Evolutionary conservation across 2,329 filamentous ascomycete genomes (phyloP), one percentile per base, ranked within the genome.

Genomic region (Mariannaea elegans): DNA sequence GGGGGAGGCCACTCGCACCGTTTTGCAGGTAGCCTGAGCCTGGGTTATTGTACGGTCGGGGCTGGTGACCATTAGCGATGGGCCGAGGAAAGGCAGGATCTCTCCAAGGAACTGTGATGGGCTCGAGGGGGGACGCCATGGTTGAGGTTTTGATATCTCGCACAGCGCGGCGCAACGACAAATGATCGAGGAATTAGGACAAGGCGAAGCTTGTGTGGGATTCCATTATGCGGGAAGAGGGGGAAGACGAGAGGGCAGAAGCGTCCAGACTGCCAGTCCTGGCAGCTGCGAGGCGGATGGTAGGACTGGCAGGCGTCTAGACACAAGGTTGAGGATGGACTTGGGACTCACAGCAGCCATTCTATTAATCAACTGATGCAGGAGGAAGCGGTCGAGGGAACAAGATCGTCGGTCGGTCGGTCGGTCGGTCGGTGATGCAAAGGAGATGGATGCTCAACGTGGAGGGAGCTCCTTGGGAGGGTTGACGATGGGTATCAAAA

Each of bases 21-120:
- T 90, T 90, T 69, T 86, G 84, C 73, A 89, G 78, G 76, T 87
- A 89, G 76, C 82, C 82, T 69, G 78, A 88, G 76, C 82, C 83
- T 68, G 77, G 76, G 73, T 80, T 82, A 75, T 79, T 83, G 77
- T 79, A 80, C 65, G 76, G 71, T 73, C 78, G 78, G 65, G 76
- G 72, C 79, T 81, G 71, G 39, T 47, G 41, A 29, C 32, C 34
- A 62, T 69, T 63, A 71, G 73, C 67, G 51, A 72, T 49, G 54
- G 18, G 58, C 58, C 56, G 41, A 21, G 57, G 8, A 23, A 10
- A 12, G 16, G 51, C 21, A 14, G 53, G 13, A 34, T 24, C 14
- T 12, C 24, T 42, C 57, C 57, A 55, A 23, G 49, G 48, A 18
- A 41, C 41, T 36, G 54, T n/a, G 31, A 38, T 42, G 45, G 19